Base-by-base conservation (phyloP, 345 rosid genomes). In the Citrus inodora region DNA sequence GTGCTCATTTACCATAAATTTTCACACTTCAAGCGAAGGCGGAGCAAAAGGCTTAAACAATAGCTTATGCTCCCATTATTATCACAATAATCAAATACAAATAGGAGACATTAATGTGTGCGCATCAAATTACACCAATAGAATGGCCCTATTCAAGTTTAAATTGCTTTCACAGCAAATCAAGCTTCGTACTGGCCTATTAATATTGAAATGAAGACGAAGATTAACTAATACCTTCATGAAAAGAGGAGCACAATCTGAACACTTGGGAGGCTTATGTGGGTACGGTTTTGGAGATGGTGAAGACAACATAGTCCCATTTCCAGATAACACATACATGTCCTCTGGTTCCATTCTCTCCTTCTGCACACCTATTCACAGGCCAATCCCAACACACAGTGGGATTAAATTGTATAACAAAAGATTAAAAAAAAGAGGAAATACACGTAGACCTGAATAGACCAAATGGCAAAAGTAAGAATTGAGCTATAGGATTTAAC, bases 341-440 rank as follows among this genome's bases (percentile, higher is more conserved):
- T 92, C 98, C 42, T 93, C 97, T 1, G 97, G 90, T 74, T 88
- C 90, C 98, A 94, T 92, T 89, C 98, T 91, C 92, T 96, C 99
- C 91, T 96, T 96, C 87, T 96, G 99, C 74, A 96, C 99, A 67
- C 99, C 98, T 95, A 78, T 19, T 3, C 40, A 80, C 68, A 73
- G 19, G 62, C 66, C 81, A 84, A 59, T 77, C 71, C 33, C 71
- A 56, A 38, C 67, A 65, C 37, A 71, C 38, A 70, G 71, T 5
- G 25, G 55, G 67, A 72, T 72, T 33, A 14, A 46, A 38, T 32
- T 28, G 13, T 62, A 37, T 17, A 7, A 37, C 71, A 61, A 21
- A 56, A 33, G 80, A 70, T 67, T 66, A 40, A 70, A 28, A 53
- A 40, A 37, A 37, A 37, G 35, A 33, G 21, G 33, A 40, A 17